These are phyloP conservation scores for Cystobasidium onofrii DNA, from an alignment of 768 basidiomycete species.

Conservation along the genomic window DNA sequence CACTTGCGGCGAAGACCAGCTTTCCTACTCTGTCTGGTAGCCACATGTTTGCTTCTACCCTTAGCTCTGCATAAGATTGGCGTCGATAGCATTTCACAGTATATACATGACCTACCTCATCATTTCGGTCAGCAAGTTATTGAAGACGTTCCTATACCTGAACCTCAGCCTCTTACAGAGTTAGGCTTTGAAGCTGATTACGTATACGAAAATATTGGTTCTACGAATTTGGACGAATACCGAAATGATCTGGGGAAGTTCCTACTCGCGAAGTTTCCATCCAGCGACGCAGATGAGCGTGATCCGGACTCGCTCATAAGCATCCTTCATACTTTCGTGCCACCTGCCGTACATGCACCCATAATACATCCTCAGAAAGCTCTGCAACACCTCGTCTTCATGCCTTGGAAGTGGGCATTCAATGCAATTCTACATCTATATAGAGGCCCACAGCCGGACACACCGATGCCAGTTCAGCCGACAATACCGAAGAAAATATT, in stretches of 20 bases:
- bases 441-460: background rate
- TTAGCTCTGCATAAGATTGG: background rate
- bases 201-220: constrained; percentile 33
- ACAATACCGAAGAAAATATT: constrained; percentile 33
- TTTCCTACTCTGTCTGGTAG: background rate
- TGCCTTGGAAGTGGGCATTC: background rate
- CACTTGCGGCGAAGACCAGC: background rate
- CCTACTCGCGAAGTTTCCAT: constrained; percentile 30
- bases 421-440: background rate
- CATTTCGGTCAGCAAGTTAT: background rate
- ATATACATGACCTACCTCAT: background rate
- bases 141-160: background rate
- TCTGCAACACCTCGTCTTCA: constrained; percentile 8
- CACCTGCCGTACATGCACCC: background rate
- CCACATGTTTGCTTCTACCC: background rate
- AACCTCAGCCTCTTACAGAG: constrained; percentile 27
- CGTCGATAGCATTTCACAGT: background rate
- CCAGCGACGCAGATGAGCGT: constrained; percentile 15
- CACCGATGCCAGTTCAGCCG: background rate
- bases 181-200: constrained; percentile 35
- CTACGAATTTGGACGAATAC: constrained; percentile 1
- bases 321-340: constrained; percentile 36
- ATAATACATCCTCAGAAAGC: background rate
- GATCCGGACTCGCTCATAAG: constrained; percentile 34
- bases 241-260: constrained; percentile 34